Conservation (phyloP, 805 yeast species). For the Phaffomyces opuntiae region DNA sequence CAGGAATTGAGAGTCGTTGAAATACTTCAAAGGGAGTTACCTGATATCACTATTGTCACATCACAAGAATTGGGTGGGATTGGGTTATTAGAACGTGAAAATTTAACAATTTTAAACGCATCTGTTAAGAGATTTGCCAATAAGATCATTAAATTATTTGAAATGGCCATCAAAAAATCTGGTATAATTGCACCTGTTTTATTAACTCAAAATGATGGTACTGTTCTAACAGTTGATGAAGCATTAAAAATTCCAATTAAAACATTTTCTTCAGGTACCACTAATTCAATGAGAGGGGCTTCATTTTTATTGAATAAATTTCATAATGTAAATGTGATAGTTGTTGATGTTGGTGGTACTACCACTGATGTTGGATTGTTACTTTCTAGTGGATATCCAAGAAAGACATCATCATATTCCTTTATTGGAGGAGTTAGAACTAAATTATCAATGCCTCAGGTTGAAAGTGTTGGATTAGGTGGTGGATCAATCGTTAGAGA, state of each 20-base stretch:
- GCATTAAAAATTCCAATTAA: constrained; percentile 36
- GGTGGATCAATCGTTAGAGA: constrained; percentile 43
- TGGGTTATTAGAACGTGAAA: constrained; percentile 39
- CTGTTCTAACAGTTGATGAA: constrained; percentile 34
- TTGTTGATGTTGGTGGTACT: constrained; percentile 45
- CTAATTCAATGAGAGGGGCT: constrained; percentile 44
- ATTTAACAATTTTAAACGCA: constrained; percentile 40
- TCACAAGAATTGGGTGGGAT: constrained; percentile 37
- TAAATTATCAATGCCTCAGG: constrained; percentile 45
- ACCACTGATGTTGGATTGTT: constrained; percentile 44
- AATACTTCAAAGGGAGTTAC: constrained; percentile 27
- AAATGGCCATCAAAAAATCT: constrained; percentile 28
- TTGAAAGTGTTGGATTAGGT: constrained; percentile 43
- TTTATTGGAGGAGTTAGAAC: constrained; percentile 41
- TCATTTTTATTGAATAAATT: constrained; percentile 31
- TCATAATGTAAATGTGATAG: constrained; percentile 26
- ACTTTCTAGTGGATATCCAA: constrained; percentile 38
- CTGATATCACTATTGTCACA: constrained; percentile 29
- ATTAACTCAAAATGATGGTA: constrained; percentile 43
- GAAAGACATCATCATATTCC: constrained; percentile 38
- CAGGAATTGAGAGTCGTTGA: constrained; percentile 31
- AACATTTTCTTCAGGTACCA: constrained; percentile 45
- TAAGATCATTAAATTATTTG: constrained; percentile 33
- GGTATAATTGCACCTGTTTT: constrained; percentile 25
- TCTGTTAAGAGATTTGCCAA: constrained; percentile 35